These are phyloP conservation scores for Clausena lansium DNA, from an alignment of 345 rosid species.

Conservation along the genomic window DNA sequence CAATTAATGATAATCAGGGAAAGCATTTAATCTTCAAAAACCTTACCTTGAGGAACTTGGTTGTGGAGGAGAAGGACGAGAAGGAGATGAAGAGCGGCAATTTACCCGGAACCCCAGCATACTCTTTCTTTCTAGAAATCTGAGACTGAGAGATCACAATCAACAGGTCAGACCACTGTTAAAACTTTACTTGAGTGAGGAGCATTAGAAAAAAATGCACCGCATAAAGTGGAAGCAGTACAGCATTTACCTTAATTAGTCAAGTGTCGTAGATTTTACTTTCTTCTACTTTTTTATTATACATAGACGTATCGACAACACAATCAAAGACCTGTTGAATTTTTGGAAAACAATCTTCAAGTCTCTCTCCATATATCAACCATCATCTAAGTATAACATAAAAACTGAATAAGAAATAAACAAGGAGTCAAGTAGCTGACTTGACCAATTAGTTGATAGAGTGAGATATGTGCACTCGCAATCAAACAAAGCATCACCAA, in stretches of 20 bases:
- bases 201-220: not conserved
- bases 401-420: slow-evolving; percentile 7
- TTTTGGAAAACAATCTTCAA: not conserved
- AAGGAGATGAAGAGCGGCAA: slow-evolving; percentile 45
- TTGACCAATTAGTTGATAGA: slow-evolving; percentile 1
- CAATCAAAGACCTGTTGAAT: not conserved
- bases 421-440: slow-evolving; percentile 32
- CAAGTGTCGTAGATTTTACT: slow-evolving; percentile 13
- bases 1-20: not conserved
- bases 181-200: not conserved
- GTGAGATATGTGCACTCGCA: slow-evolving; percentile 8
- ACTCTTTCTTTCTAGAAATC: slow-evolving; percentile 13
- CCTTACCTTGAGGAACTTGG: slow-evolving; percentile 39
- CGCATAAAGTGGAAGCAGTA: slow-evolving; percentile 7
- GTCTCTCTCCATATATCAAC: not conserved
- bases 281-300: not conserved
- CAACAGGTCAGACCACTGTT: slow-evolving; percentile 18
- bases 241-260: slow-evolving; percentile 13
- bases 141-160: slow-evolving; percentile 4
- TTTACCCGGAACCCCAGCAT: slow-evolving; percentile 47
- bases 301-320: no score
- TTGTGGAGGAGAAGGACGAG: slow-evolving; percentile 37
- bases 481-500: slow-evolving; percentile 19
- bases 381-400: not conserved
- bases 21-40: not conserved